Percentiles rank a stretch among this genome's conserved stretches.
Conservation (phyloP, 352 stramenopile genomes). For the Halophytophthora batemanensis region DNA sequence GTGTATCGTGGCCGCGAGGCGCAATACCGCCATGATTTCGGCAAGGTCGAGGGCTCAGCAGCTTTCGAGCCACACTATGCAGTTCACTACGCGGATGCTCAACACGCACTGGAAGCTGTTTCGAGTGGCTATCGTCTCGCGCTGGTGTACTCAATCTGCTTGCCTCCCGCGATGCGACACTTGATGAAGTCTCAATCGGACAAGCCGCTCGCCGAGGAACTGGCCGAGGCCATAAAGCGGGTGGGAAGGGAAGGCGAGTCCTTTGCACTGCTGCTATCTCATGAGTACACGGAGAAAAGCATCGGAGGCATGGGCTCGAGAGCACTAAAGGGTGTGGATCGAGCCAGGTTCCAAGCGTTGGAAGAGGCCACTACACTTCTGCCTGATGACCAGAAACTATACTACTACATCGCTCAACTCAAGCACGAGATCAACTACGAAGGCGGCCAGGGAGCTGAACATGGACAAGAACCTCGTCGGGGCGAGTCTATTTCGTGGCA, state of each 20-base stretch:
- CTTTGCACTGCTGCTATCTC: slow-evolving; percentile 16
- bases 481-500: slow-evolving; percentile 12
- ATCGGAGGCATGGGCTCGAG: slow-evolving; percentile 8
- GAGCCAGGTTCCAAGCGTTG: slow-evolving; percentile 16
- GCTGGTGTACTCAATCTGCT: slow-evolving; percentile 11
- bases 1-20: slow-evolving; percentile 1
- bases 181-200: background rate
- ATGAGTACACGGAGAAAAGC: slow-evolving; percentile 24
- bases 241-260: slow-evolving; percentile 2
- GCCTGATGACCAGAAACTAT: slow-evolving; percentile 5
- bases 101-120: slow-evolving; percentile 4
- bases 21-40: slow-evolving; percentile 6
- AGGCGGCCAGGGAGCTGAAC: background rate
- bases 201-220: background rate
- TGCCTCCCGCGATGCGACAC: slow-evolving; percentile 1
- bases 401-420: slow-evolving; percentile 15
- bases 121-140: slow-evolving; percentile 8
- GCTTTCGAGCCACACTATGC: slow-evolving; percentile 5
- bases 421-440: slow-evolving; percentile 7
- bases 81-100: slow-evolving; percentile 9
- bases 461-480: slow-evolving; percentile 7
- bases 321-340: slow-evolving; percentile 20
- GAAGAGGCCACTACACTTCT: slow-evolving; percentile 14
- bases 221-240: background rate
- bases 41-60: slow-evolving; percentile 1